A percentile compares a stretch with the other conserved stretches of the same genome.
Evolutionary conservation across 352 stramenopile genomes (phyloP).

Genomic region (Phytophthora brassicae): DNA sequence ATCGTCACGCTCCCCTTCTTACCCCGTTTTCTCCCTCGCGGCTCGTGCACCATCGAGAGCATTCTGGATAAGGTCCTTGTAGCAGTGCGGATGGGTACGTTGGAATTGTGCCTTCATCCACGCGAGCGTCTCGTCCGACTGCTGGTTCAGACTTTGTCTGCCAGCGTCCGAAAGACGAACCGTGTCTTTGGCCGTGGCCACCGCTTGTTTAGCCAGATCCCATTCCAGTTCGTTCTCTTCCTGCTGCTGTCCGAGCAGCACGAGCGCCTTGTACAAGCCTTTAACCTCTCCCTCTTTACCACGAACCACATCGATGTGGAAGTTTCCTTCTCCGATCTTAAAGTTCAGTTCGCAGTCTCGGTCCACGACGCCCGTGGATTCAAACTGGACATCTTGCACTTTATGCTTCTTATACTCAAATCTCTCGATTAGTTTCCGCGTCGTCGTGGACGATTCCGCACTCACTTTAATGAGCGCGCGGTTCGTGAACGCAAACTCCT

Average conservation of each 20-base stretch:
- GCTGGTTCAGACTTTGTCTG: slow-evolving; percentile 40
- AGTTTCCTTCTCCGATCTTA: slow-evolving; percentile 18
- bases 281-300: slow-evolving; percentile 33
- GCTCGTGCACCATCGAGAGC: slow-evolving; percentile 22
- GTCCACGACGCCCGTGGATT: slow-evolving; percentile 48
- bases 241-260: slow-evolving; percentile 37
- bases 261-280: slow-evolving; percentile 46
- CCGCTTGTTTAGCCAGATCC: slow-evolving; percentile 31
- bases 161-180: slow-evolving; percentile 38
- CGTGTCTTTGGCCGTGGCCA: slow-evolving; percentile 32
- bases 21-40: slow-evolving; percentile 5
- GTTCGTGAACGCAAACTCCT: slow-evolving; percentile 62
- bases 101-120: slow-evolving; percentile 40
- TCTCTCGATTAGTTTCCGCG: slow-evolving; percentile 32
- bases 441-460: slow-evolving; percentile 41
- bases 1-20: background rate
- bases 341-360: slow-evolving; percentile 54
- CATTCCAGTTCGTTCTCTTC: slow-evolving; percentile 38
- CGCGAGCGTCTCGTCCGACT: slow-evolving; percentile 38
- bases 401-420: slow-evolving; percentile 35
- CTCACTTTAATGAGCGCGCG: slow-evolving; percentile 42
- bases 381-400: slow-evolving; percentile 37
- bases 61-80: slow-evolving; percentile 35
- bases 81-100: slow-evolving; percentile 39
- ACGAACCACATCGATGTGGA: slow-evolving; percentile 38